Percentiles rank a stretch among this genome's conserved stretches.
Conservation (phyloP, 768 basidiomycete species). For the Tricholoma saponaceum region DNA sequence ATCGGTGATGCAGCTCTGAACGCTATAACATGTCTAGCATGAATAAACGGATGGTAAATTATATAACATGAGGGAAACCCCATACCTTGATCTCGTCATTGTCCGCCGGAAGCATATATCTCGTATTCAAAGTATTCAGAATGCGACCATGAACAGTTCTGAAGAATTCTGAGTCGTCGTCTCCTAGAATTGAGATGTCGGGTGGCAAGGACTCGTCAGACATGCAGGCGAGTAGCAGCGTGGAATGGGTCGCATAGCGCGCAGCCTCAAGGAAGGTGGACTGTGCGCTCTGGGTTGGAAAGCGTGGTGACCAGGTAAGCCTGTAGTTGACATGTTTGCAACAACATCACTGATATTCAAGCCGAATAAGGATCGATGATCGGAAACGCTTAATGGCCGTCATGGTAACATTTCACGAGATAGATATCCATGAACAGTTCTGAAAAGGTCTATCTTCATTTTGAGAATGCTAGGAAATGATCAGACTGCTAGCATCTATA, state of each 20-base stretch:
- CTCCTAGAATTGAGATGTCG: conserved; percentile 22
- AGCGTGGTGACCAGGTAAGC: neutral
- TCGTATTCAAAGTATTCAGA: conserved; percentile 50
- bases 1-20: conserved; percentile 56
- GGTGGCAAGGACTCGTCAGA: conserved; percentile 13
- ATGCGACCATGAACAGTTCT: conserved; percentile 46
- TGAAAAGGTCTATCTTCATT: no score
- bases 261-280: neutral
- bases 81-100: conserved; percentile 59
- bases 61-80: neutral
- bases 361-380: neutral
- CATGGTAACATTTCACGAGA: no score
- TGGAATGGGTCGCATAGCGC: conserved; percentile 14
- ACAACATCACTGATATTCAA: conserved; percentile 9
- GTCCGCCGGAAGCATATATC: conserved; percentile 65
- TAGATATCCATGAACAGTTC: no score
- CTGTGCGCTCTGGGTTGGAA: neutral
- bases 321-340: conserved; percentile 15
- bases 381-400: no score
- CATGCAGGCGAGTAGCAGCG: conserved; percentile 17
- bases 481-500: no score
- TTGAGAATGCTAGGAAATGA: no score
- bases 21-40: conserved; percentile 36
- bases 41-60: neutral
- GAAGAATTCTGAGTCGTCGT: conserved; percentile 52